Evolutionary conservation across 345 rosid species (phyloP).

Genomic region (Eucalyptus cladocalyx): DNA sequence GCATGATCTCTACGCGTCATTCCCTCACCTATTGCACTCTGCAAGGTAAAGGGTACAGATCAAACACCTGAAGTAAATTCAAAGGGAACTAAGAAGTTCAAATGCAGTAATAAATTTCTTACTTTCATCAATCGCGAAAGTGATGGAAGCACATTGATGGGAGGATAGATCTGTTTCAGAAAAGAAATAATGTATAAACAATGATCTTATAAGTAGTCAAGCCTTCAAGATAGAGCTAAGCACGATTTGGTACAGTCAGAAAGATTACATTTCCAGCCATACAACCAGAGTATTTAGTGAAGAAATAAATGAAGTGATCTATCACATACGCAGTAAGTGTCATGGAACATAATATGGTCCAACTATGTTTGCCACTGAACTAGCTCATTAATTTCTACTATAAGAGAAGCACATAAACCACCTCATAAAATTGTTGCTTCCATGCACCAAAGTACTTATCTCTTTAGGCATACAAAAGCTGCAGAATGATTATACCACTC

Average conservation of each 20-base stretch:
- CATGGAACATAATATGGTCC: not conserved
- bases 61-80: not conserved
- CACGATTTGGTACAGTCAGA: not conserved
- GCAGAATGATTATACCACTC: not conserved
- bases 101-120: not conserved
- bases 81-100: not conserved
- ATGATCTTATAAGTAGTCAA: not conserved
- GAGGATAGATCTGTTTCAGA: constrained; percentile 77
- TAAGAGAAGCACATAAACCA: not conserved
- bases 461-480: not conserved
- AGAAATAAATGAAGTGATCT: not conserved
- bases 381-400: not conserved
- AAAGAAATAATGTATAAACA: not conserved
- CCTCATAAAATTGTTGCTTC: not conserved
- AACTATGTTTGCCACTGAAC: not conserved
- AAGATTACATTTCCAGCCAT: not conserved
- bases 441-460: not conserved
- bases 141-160: constrained; percentile 93
- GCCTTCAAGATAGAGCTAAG: not conserved
- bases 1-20: constrained; percentile 91
- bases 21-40: constrained; percentile 98
- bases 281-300: not conserved
- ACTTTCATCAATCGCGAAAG: constrained; percentile 98
- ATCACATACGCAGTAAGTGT: not conserved
- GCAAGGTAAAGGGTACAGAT: not conserved